phyloP scores from a whole-genome alignment of 228 moss, liverwort and hornwort species.

The Sphagnum magellanicum region DNA sequence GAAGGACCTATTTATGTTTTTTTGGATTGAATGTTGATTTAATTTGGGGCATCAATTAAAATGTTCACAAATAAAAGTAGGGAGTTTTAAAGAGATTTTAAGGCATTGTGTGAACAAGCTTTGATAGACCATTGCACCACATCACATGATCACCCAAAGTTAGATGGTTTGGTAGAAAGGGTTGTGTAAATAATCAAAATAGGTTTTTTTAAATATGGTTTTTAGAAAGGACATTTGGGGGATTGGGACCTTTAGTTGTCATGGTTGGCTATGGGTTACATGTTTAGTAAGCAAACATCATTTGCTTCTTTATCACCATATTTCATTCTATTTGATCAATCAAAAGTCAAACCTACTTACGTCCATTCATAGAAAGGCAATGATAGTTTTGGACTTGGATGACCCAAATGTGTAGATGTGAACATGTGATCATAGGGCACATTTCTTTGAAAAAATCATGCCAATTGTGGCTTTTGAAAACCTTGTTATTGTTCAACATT shows the following conservation, averaged over 20 bases:
- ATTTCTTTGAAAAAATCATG: too few relatives aligned
- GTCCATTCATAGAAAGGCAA: neutral
- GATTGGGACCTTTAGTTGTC: conserved; percentile 3
- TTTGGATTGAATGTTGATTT: too few relatives aligned
- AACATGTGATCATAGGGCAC: neutral
- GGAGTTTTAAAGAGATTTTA: too few relatives aligned
- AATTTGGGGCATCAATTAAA: too few relatives aligned
- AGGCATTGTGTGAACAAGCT: neutral
- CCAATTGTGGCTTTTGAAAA: too few relatives aligned
- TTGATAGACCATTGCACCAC: conserved; percentile 6
- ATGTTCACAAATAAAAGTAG: too few relatives aligned
- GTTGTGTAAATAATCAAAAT: conserved; percentile 8
- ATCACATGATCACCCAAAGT: conserved; percentile 2
- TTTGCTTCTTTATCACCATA: conserved; percentile 3
- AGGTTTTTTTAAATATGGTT: neutral
- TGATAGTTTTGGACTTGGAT: conserved; percentile 2
- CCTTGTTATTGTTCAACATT: too few relatives aligned
- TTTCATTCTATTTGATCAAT: neutral
- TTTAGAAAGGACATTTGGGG: neutral
- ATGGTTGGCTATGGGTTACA: conserved; percentile 7
- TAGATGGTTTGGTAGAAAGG: conserved; percentile 1
- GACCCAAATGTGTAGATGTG: neutral
- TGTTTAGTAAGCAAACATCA: conserved; percentile 2
- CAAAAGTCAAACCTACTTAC: neutral
- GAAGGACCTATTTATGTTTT: too few relatives aligned